Percentiles rank a stretch among this genome's conserved stretches.
Conservation (phyloP, 2,329 filamentous ascomycete genomes). For the Scorias spongiosa region DNA sequence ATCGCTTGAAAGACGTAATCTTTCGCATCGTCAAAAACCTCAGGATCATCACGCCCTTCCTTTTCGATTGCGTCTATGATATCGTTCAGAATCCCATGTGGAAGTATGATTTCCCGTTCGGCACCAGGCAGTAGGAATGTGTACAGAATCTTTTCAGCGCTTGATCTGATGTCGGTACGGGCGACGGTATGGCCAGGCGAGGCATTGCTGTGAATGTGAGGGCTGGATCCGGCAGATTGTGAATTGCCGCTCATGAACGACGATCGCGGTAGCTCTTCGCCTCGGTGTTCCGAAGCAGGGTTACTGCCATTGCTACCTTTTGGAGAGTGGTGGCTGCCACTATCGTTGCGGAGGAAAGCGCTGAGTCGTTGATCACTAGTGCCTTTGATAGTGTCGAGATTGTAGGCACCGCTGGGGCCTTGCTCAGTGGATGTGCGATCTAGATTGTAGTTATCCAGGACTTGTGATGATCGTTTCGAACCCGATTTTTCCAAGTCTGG, state of each 20-base stretch:
- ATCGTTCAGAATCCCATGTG: conserved; percentile 69
- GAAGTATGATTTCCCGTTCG: conserved; percentile 88
- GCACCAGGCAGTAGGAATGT: conserved; percentile 90
- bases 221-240: conserved; percentile 24
- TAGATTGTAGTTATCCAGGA: conserved; percentile 42
- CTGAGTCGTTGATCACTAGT: conserved; percentile 73
- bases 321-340: conserved; percentile 30
- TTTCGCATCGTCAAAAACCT: conserved; percentile 93
- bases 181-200: conserved; percentile 72
- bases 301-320: conserved; percentile 31
- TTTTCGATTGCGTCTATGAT: conserved; percentile 84
- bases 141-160: conserved; percentile 97
- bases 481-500: conserved; percentile 67
- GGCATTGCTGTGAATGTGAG: conserved; percentile 49
- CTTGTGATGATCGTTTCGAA: conserved; percentile 72
- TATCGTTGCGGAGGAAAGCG: conserved; percentile 58
- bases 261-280: conserved; percentile 35
- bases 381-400: conserved; percentile 4
- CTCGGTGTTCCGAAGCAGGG: conserved; percentile 37
- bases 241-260: conserved; percentile 43
- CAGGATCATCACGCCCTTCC: conserved; percentile 82
- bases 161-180: conserved; percentile 80
- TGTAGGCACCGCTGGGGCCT: conserved; percentile 15
- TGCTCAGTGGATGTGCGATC: conserved; percentile 31
- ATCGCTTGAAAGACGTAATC: conserved; percentile 99